These are phyloP conservation scores for Solanum clarkiae DNA, from an alignment of 257 asterid genomes.

Conservation along the genomic window DNA sequence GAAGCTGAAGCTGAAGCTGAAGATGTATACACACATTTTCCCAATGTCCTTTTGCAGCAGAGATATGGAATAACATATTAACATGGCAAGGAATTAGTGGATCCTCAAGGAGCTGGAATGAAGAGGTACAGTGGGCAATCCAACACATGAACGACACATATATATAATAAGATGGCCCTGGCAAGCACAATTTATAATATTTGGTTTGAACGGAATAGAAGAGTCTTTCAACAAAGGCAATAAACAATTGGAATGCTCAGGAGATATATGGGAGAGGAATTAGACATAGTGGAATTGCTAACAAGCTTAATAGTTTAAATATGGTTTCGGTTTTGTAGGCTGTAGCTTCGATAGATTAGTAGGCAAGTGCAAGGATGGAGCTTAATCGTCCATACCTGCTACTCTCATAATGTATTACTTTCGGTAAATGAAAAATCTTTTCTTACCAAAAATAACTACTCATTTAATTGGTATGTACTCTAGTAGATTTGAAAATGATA, in stretches of 20 bases:
- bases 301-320: neutral
- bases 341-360: too few relatives aligned
- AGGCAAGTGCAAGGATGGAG: too few relatives aligned
- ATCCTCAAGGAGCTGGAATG: neutral
- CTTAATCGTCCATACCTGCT: too few relatives aligned
- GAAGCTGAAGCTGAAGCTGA: neutral
- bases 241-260: neutral
- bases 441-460: too few relatives aligned
- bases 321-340: neutral
- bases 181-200: neutral
- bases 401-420: too few relatives aligned
- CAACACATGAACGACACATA: neutral
- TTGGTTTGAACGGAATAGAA: neutral
- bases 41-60: neutral
- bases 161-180: neutral
- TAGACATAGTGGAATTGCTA: neutral
- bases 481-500: too few relatives aligned
- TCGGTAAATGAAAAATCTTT: too few relatives aligned
- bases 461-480: neutral
- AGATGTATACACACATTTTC: neutral
- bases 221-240: neutral
- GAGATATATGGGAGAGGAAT: neutral
- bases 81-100: neutral
- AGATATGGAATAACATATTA: neutral
- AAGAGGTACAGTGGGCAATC: neutral